These are phyloP conservation scores for Hyphopichia buzzinii DNA, from an alignment of 1,139 yeast species.

Conservation along the genomic window DNA sequence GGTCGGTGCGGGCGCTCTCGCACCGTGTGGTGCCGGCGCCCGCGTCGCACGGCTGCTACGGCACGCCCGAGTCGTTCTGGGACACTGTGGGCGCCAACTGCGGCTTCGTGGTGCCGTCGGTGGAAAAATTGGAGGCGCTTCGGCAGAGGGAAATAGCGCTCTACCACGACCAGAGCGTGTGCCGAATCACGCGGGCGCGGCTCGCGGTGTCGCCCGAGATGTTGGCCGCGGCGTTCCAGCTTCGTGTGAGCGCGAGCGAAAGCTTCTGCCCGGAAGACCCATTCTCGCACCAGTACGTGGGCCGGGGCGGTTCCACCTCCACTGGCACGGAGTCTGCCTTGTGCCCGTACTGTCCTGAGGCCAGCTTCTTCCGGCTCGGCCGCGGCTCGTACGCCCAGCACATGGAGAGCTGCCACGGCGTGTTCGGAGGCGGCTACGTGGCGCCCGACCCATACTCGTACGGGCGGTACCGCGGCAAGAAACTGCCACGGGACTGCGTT, in stretches of 20 bases:
- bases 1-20: too few relatives aligned
- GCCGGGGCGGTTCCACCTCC: neutral
- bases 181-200: neutral
- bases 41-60: too few relatives aligned
- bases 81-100: neutral
- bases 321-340: constrained; percentile 11
- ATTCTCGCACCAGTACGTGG: neutral
- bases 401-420: constrained; percentile 24
- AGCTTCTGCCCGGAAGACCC: neutral
- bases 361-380: constrained; percentile 23
- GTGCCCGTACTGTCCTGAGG: constrained; percentile 24
- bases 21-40: too few relatives aligned
- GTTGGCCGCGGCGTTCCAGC: too few relatives aligned
- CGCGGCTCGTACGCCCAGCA: constrained; percentile 27
- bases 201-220: neutral
- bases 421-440: constrained; percentile 18
- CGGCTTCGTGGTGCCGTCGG: neutral
- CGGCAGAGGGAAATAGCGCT: neutral
- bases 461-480: neutral
- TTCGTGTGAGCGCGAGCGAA: too few relatives aligned
- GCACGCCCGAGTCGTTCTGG: neutral
- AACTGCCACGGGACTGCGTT: neutral
- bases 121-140: neutral
- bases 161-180: neutral
- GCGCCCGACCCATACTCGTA: constrained; percentile 6